Evolutionary conservation across 495 filamentous ascomycete species (phyloP), one percentile per base, ranked within the genome.

Genomic region (Hapsidospora chrysogenum): DNA sequence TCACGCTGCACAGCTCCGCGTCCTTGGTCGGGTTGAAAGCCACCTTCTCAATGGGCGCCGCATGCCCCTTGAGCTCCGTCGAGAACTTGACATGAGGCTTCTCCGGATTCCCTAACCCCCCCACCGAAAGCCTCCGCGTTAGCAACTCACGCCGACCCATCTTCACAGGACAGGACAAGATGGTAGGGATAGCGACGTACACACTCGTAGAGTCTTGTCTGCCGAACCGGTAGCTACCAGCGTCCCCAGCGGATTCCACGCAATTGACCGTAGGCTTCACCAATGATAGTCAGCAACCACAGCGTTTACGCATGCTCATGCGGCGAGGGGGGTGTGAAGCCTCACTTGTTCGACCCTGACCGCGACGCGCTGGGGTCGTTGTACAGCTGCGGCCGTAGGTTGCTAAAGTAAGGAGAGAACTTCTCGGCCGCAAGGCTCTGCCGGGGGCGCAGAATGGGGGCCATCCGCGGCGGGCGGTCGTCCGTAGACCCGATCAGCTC

Each of bases 1-100:
- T 80, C 42, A 84, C 75, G 45, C 83, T 93, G 27, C 81, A 86
- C 3, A 97, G 59, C 53, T 92, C 85, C 4, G 81, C 78, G 42
- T 95, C 85, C 43, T 79, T 83, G 4, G 71, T 69, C 2, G 89
- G 89, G 45, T 93, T 86, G 60, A 92, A 97, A 3, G 80, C 71
- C 2, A 95, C 78, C 41, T 83, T 80, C 54, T 95, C 87, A 13
- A 95, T 77, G 6, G 62, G 64, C 8, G 72, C 75, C 2, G 68
- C 55, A 51, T 92, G 83, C 4, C 85, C 86, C 35, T 78, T 78
- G 38, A 94, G 68, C 42, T 93, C 85, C 1, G 85, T 94, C 9
- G 79, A 81, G 50, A 86, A 76, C 44, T 73, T 75, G 20, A 79
- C 72, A 50, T 79, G 71, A 16, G 77, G 70, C 46, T 82, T 80